Evolutionary conservation across 257 asterid species (phyloP).

Genomic region (Salvia rosmarinus): DNA sequence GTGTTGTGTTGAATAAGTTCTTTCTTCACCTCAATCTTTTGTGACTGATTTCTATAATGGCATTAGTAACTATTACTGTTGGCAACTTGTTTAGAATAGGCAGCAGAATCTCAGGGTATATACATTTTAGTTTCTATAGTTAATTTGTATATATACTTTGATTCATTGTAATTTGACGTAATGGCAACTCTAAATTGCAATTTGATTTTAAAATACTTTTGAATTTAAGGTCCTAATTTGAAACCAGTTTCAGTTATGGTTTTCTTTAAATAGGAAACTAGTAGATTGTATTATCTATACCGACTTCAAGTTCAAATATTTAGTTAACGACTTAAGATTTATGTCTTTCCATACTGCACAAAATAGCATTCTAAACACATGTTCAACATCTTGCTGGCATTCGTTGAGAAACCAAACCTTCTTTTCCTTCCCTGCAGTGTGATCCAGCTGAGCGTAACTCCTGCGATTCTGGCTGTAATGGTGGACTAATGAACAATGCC

Average conservation of each 20-base stretch:
- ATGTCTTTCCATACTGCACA: neutral
- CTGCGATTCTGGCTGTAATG: slow-evolving; percentile 84
- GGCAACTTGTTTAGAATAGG: neutral
- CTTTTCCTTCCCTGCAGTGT: slow-evolving; percentile 49
- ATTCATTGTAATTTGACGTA: neutral
- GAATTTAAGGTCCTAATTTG: too few relatives aligned
- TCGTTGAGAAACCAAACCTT: neutral
- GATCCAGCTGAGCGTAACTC: slow-evolving; percentile 62
- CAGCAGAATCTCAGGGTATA: neutral
- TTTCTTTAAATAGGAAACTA: neutral
- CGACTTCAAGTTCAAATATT: neutral
- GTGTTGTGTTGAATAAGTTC: neutral
- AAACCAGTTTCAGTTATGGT: neutral
- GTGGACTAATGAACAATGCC: slow-evolving; percentile 92
- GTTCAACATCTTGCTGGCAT: neutral
- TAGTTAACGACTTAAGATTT: neutral
- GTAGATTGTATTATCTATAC: neutral
- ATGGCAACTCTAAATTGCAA: neutral
- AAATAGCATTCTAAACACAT: neutral
- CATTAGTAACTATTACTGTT: neutral
- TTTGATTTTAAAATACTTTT: neutral
- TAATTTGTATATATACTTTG: neutral
- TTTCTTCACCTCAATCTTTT: neutral
- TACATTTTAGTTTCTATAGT: neutral
- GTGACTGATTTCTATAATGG: neutral